These are phyloP conservation scores for Brassica rapa DNA, from an alignment of 345 rosid genomes.

Conservation along the genomic window DNA sequence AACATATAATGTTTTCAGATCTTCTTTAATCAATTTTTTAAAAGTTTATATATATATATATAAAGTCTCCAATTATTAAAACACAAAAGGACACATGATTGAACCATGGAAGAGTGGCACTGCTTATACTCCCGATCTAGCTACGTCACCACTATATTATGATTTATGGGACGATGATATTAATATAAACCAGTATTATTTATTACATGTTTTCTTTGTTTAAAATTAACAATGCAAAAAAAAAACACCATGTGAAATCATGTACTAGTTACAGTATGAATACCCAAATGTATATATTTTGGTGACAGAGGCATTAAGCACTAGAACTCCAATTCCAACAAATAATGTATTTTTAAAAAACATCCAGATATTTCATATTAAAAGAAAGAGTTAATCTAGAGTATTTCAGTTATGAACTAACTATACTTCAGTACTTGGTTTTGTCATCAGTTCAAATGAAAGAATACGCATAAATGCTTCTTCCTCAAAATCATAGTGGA, in stretches of 20 bases:
- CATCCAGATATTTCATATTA: not conserved
- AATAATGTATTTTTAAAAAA: too few species aligned
- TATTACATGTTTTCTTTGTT: too few species aligned
- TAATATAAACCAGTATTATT: too few species aligned
- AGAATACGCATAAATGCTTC: not conserved
- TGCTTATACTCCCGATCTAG: not conserved
- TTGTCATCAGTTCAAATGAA: not conserved
- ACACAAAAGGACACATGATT: not conserved
- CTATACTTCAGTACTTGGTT: not conserved
- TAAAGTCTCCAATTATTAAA: too few species aligned
- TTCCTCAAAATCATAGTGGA: not conserved
- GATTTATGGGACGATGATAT: too few species aligned
- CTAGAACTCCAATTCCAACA: not conserved
- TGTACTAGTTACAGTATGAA: not conserved
- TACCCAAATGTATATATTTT: not conserved
- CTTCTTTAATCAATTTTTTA: too few species aligned
- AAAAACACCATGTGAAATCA: too few species aligned
- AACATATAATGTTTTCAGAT: too few species aligned
- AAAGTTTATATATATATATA: too few species aligned
- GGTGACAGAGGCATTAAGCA: not conserved
- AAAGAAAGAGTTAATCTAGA: too few species aligned
- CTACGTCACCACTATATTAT: not conserved
- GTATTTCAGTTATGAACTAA: too few species aligned
- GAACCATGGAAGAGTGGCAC: not conserved
- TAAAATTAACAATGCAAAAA: too few species aligned